Conservation (phyloP, 2,329 filamentous ascomycete genomes). For the Hymenoscyphus occultus region DNA sequence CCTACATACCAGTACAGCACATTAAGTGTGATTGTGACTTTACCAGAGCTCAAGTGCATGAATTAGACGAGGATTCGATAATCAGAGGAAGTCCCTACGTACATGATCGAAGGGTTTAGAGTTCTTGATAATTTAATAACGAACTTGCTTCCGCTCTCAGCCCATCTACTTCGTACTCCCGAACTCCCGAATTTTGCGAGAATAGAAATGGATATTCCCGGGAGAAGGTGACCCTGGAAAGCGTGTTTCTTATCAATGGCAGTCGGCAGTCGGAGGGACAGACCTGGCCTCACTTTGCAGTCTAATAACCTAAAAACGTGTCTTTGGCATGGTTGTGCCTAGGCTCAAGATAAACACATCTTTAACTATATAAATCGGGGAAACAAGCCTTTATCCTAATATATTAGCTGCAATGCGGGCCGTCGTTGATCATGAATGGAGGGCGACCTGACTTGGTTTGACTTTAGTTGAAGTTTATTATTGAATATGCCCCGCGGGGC, state of each 20-base stretch:
- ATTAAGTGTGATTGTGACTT: background rate
- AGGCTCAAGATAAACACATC: background rate
- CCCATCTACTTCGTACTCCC: no score
- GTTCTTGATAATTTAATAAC: background rate
- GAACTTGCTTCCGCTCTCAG: background rate
- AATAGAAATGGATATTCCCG: background rate
- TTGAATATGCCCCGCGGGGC: background rate
- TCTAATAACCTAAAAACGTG: background rate
- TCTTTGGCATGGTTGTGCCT: background rate
- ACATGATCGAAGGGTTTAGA: background rate
- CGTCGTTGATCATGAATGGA: conserved; percentile 3
- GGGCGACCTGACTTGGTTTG: background rate
- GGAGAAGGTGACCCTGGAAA: background rate
- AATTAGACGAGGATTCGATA: no score
- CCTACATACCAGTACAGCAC: no score
- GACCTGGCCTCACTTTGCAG: no score
- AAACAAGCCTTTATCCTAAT: conserved; percentile 12
- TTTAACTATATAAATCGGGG: background rate
- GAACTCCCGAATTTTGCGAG: background rate
- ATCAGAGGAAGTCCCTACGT: background rate
- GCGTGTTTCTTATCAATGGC: conserved; percentile 7
- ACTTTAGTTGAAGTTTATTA: background rate
- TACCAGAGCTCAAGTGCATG: background rate
- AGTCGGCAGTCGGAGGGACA: no score
- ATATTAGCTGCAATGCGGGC: background rate